phyloP scores from a whole-genome alignment of 768 basidiomycete genomes.

The Lentinus tigrinus region DNA sequence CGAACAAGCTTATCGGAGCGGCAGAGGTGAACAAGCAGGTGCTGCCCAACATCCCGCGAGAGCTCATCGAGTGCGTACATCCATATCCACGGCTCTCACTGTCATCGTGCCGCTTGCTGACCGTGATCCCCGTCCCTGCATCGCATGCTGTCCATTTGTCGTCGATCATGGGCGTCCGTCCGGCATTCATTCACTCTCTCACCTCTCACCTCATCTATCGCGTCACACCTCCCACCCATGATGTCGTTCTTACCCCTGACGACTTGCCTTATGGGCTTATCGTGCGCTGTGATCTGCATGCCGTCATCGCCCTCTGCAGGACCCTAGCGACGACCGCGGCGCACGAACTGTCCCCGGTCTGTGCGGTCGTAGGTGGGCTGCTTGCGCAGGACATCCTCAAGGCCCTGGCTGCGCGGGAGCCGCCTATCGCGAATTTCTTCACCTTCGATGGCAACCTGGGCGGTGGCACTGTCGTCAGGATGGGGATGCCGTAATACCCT shows the following conservation, averaged over 20 bases:
- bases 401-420: conserved; percentile 84
- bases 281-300: neutral
- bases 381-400: conserved; percentile 94
- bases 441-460: conserved; percentile 84
- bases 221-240: neutral
- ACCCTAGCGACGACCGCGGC: conserved; percentile 65
- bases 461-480: conserved; percentile 62
- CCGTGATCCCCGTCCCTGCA: no score
- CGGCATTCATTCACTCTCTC: neutral
- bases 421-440: conserved; percentile 91
- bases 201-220: neutral
- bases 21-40: conserved; percentile 74
- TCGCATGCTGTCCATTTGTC: no score
- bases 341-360: conserved; percentile 89
- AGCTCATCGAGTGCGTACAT: conserved; percentile 60
- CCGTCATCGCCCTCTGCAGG: conserved; percentile 37
- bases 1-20: conserved; percentile 55
- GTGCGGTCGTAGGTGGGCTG: conserved; percentile 93
- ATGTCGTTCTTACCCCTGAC: neutral
- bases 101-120: neutral
- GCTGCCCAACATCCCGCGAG: conserved; percentile 52
- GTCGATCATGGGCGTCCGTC: neutral
- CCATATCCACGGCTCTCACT: neutral
- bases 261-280: neutral
- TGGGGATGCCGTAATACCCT: conserved; percentile 38